Conservation (phyloP, 495 filamentous ascomycete genomes). For the Arthonia radiata region DNA sequence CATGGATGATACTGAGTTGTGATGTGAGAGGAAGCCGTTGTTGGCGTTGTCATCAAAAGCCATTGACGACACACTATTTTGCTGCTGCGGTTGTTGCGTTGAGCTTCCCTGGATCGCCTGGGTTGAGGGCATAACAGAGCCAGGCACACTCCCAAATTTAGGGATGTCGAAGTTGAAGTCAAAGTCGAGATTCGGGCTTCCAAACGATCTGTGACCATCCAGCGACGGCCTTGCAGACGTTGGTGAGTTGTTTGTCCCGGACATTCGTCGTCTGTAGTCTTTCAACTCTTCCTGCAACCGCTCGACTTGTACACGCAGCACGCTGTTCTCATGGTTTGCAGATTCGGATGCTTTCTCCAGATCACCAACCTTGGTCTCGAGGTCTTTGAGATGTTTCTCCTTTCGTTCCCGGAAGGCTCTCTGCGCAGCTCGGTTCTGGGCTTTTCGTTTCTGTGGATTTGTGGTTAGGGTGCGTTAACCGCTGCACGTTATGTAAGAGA, state of each 20-base stretch:
- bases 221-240: conserved; percentile 9
- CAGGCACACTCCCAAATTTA: conserved; percentile 60
- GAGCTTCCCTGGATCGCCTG: too few species aligned
- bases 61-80: too few species aligned
- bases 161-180: conserved; percentile 93
- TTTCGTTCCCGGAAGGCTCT: conserved; percentile 39
- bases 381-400: conserved; percentile 87
- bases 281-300: conserved; percentile 62
- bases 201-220: conserved; percentile 5
- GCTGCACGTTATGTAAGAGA: conserved; percentile 2
- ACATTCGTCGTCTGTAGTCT: conserved; percentile 72
- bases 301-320: conserved; percentile 66
- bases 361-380: conserved; percentile 83
- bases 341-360: conserved; percentile 69
- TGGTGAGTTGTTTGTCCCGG: conserved; percentile 24
- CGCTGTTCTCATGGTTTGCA: conserved; percentile 63
- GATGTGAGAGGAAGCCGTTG: too few species aligned
- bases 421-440: conserved; percentile 7
- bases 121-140: conserved; percentile 31
- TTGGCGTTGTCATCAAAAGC: too few species aligned
- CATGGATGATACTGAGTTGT: too few species aligned
- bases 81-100: too few species aligned
- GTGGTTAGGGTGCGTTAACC: background rate
- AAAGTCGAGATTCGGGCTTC: conserved; percentile 26
- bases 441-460: conserved; percentile 11